Evolutionary conservation across 2,329 filamentous ascomycete species (phyloP).

Genomic region (Aureobasidium sp.): DNA sequence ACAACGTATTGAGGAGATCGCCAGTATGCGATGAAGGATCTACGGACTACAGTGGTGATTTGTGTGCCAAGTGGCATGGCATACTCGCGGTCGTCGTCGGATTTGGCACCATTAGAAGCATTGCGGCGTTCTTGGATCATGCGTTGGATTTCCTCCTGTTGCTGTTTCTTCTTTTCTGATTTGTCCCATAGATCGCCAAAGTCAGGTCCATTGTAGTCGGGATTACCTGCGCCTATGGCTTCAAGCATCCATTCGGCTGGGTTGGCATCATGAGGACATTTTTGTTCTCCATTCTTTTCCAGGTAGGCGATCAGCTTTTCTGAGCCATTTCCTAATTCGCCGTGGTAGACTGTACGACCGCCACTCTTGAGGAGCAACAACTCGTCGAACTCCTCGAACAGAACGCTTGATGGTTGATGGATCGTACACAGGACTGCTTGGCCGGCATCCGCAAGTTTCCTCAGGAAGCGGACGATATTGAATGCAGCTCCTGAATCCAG

Average conservation of each 20-base stretch:
- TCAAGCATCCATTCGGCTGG: constrained; percentile 77
- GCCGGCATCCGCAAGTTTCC: constrained; percentile 49
- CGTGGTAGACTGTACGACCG: constrained; percentile 42
- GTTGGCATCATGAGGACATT: constrained; percentile 47
- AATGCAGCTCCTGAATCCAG: constrained; percentile 58
- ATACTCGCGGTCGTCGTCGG: constrained; percentile 62
- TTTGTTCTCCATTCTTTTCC: constrained; percentile 46
- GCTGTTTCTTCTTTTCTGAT: constrained; percentile 59
- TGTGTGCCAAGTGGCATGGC: constrained; percentile 75
- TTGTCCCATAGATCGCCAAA: constrained; percentile 76
- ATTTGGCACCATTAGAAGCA: constrained; percentile 37
- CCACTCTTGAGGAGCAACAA: constrained; percentile 39
- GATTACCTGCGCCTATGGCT: constrained; percentile 69
- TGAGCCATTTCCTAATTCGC: constrained; percentile 39
- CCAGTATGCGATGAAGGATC: constrained; percentile 76
- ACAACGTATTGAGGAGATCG: constrained; percentile 85
- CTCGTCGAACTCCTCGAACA: constrained; percentile 41
- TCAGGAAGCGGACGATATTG: constrained; percentile 55
- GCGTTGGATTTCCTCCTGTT: constrained; percentile 58
- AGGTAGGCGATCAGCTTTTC: constrained; percentile 46
- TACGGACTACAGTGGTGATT: constrained; percentile 63
- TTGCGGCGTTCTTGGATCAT: constrained; percentile 57
- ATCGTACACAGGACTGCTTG: constrained; percentile 43
- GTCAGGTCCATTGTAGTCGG: constrained; percentile 65
- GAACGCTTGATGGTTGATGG: constrained; percentile 36